Percentiles rank a stretch among this genome's conserved stretches.
Conservation (phyloP, 192 early-diverging fungal genomes). For the Coemansia guatemalensis region DNA sequence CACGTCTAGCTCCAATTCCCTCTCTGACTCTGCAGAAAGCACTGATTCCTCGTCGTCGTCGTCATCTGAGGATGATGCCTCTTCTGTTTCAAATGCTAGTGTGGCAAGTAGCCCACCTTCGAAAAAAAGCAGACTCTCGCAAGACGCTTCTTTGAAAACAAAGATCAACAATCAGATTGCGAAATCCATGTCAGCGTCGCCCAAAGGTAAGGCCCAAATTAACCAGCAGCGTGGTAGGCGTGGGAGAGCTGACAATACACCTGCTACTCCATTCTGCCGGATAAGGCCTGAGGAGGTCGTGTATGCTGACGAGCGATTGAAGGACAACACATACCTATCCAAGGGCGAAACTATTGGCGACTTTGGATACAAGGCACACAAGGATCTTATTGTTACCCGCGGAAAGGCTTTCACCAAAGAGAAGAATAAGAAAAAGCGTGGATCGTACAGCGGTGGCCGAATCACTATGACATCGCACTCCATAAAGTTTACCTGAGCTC, state of each 20-base stretch:
- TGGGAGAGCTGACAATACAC: constrained; percentile 21
- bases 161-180: constrained; percentile 5
- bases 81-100: constrained; percentile 4
- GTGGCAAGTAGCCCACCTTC: constrained; percentile 8
- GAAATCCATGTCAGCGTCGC: constrained; percentile 3
- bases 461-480: constrained; percentile 85
- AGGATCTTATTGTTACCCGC: constrained; percentile 84
- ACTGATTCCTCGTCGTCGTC: constrained; percentile 26
- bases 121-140: constrained; percentile 53
- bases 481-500: constrained; percentile 74
- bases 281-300: constrained; percentile 78
- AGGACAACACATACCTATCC: constrained; percentile 76
- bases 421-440: constrained; percentile 98
- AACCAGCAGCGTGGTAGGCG: constrained; percentile 11
- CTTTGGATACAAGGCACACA: constrained; percentile 92
- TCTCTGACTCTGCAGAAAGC: constrained; percentile 9
- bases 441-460: constrained; percentile 88
- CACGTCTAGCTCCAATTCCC: constrained; percentile 16
- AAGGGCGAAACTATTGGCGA: constrained; percentile 68
- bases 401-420: constrained; percentile 93
- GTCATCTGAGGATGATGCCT: constrained; percentile 24
- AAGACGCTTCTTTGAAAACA: constrained; percentile 15
- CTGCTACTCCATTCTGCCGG: constrained; percentile 77
- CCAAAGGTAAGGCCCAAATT: constrained; percentile 1
- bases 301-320: constrained; percentile 75